phyloP scores from a whole-genome alignment of 768 basidiomycete species.

The Rubroboletus pulcherrimus region DNA sequence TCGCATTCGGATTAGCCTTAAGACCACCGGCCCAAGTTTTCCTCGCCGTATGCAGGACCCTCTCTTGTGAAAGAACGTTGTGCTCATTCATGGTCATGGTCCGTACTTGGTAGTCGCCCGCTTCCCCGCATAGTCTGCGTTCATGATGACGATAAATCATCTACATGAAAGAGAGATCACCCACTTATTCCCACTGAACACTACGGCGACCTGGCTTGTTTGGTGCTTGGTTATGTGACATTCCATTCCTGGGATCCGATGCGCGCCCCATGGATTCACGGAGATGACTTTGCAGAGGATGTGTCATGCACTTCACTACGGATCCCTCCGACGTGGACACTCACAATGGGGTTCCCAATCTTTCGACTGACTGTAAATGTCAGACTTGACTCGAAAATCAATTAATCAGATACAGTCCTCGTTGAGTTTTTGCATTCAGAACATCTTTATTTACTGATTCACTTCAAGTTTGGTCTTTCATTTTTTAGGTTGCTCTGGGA shows the following conservation, averaged over 20 bases:
- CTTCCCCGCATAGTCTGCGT: slow-evolving; percentile 16
- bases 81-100: not conserved
- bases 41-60: not conserved
- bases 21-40: not conserved
- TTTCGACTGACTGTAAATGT: not conserved
- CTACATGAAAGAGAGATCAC: slow-evolving; percentile 13
- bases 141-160: slow-evolving; percentile 11
- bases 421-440: not conserved
- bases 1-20: not conserved
- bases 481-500: not conserved
- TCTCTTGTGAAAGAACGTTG: not conserved
- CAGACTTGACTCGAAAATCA: not conserved
- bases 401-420: not conserved
- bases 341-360: not conserved
- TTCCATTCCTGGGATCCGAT: not conserved
- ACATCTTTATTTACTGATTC: not conserved
- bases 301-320: slow-evolving; percentile 3
- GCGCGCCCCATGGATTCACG: slow-evolving; percentile 12
- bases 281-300: slow-evolving; percentile 23
- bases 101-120: not conserved
- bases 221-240: not conserved
- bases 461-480: not conserved
- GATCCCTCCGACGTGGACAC: not conserved
- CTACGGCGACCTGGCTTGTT: slow-evolving; percentile 3
- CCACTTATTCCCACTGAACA: slow-evolving; percentile 21